Evolutionary conservation across 305 asterid genomes (phyloP).

Genomic region (Rubia balearica): DNA sequence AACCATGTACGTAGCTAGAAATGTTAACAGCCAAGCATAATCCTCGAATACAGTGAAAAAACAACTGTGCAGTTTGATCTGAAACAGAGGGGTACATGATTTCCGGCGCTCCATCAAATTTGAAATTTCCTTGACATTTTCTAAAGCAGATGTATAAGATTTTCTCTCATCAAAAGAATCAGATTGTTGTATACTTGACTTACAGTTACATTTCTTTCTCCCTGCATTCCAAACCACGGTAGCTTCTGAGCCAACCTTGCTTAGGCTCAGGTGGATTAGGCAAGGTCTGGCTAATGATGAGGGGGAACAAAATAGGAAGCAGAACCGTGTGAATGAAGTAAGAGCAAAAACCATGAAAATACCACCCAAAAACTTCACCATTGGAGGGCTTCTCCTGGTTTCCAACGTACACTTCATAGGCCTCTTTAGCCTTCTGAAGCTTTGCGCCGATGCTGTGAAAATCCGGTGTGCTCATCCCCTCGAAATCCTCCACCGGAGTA

Average conservation of each 20-base stretch:
- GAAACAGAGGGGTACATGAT: no score
- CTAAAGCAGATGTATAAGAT: background rate
- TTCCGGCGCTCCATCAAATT: background rate
- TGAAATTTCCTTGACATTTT: background rate
- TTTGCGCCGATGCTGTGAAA: constrained; percentile 28
- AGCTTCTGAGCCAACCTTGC: constrained; percentile 50
- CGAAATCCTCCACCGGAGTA: constrained; percentile 23
- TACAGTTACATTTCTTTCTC: constrained; percentile 52
- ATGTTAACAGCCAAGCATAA: no score
- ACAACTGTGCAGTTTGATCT: no score
- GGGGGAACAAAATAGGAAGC: constrained; percentile 70
- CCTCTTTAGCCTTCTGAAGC: constrained; percentile 24
- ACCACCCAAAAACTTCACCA: constrained; percentile 61
- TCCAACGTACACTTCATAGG: constrained; percentile 27
- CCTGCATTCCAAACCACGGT: constrained; percentile 40
- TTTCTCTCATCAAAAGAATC: background rate
- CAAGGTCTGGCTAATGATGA: constrained; percentile 71
- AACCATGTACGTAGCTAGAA: no score
- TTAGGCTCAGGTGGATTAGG: constrained; percentile 40
- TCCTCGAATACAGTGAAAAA: no score
- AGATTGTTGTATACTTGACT: constrained; percentile 22
- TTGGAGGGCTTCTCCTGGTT: constrained; percentile 52
- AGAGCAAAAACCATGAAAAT: constrained; percentile 69
- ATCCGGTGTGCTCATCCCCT: constrained; percentile 35
- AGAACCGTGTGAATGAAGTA: constrained; percentile 68